These are phyloP conservation scores for Nepenthes alata DNA, from an alignment of 179 eudicot genomes.

Conservation along the genomic window DNA sequence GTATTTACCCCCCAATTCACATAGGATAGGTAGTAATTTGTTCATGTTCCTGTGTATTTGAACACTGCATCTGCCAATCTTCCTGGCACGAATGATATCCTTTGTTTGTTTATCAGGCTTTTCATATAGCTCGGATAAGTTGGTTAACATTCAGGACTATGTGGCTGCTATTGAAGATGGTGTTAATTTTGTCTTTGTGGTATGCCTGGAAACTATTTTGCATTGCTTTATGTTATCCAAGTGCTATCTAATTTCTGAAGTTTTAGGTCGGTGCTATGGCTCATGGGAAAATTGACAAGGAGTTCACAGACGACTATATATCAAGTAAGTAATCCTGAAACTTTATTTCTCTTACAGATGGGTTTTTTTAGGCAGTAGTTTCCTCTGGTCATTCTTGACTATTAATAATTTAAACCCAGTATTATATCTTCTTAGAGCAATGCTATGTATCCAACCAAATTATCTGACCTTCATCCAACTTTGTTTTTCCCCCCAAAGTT, in stretches of 20 bases:
- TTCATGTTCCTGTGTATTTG: neutral
- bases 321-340: conserved; percentile 40
- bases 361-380: neutral
- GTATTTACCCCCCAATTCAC: conserved; percentile 62
- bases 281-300: conserved; percentile 76
- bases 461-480: too few relatives aligned
- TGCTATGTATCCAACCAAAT: too few relatives aligned
- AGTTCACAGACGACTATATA: conserved; percentile 63
- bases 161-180: conserved; percentile 51
- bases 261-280: conserved; percentile 96
- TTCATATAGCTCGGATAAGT: conserved; percentile 77
- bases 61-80: too few relatives aligned
- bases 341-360: neutral
- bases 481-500: too few relatives aligned
- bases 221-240: conserved; percentile 5
- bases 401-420: neutral
- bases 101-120: conserved; percentile 39
- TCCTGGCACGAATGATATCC: neutral
- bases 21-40: conserved; percentile 58
- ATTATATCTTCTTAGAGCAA: too few relatives aligned
- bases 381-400: neutral
- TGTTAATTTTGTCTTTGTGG: conserved; percentile 72
- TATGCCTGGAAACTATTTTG: conserved; percentile 18
- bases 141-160: conserved; percentile 69
- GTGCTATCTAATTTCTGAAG: conserved; percentile 3